These are phyloP conservation scores for Lenzites betulinus DNA, from an alignment of 768 basidiomycete species.

Conservation along the genomic window DNA sequence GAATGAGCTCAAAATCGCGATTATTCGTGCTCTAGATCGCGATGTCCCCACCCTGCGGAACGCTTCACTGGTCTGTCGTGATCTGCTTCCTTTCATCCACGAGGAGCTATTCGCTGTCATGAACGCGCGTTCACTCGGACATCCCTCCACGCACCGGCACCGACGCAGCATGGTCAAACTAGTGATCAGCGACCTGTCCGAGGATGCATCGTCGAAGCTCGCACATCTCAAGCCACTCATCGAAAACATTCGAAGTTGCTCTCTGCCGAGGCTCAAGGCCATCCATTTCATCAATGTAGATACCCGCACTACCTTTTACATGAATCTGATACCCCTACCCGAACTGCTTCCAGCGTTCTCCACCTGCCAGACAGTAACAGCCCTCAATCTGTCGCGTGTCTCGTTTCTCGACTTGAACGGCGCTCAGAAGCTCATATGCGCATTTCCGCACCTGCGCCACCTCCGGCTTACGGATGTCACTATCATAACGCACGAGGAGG, in stretches of 20 bases:
- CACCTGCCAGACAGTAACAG: neutral
- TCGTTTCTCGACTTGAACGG: neutral
- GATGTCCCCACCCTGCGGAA: neutral
- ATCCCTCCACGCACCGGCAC: neutral
- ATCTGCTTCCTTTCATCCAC: neutral
- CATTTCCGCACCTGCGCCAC: neutral
- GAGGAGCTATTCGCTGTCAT: neutral
- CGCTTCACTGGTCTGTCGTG: neutral
- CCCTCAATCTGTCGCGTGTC: neutral
- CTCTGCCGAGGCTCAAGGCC: neutral
- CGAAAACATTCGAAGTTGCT: too few species aligned
- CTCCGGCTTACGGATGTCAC: neutral
- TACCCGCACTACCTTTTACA: neutral
- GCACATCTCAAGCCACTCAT: too few species aligned
- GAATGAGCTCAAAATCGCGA: neutral
- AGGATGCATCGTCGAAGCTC: neutral
- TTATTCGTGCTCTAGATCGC: neutral
- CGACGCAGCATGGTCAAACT: neutral
- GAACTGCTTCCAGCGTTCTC: neutral
- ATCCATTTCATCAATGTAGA: neutral
- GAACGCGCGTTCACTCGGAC: neutral
- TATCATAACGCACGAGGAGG: too few species aligned
- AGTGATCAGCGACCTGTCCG: neutral
- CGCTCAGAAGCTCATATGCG: neutral
- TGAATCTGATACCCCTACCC: neutral